A percentile compares a stretch with the other conserved stretches of the same genome.
Conservation (phyloP, 768 basidiomycete genomes). For the Suillus sp. region DNA sequence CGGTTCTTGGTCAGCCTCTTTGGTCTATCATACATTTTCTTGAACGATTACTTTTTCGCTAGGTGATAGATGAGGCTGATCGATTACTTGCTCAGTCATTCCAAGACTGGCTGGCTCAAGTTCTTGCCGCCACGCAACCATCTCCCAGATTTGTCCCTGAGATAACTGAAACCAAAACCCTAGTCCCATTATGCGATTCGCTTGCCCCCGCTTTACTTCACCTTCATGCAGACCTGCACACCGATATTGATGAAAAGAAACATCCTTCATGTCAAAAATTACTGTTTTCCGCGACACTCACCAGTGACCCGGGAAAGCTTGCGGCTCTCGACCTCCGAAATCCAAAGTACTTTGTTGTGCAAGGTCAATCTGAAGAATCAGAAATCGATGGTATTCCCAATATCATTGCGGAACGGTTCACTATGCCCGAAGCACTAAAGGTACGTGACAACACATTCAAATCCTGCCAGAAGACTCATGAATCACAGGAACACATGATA, state of each 20-base stretch:
- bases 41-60: background rate
- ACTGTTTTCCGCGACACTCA: slow-evolving; percentile 94
- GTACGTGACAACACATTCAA: slow-evolving; percentile 43
- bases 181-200: slow-evolving; percentile 37
- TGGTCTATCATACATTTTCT: background rate
- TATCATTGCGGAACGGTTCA: slow-evolving; percentile 72
- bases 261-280: slow-evolving; percentile 86
- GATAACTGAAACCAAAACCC: slow-evolving; percentile 5
- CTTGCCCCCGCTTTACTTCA: slow-evolving; percentile 62
- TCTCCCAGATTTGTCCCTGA: slow-evolving; percentile 25
- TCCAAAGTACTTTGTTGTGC: slow-evolving; percentile 89
- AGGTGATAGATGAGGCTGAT: slow-evolving; percentile 99
- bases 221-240: slow-evolving; percentile 31
- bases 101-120: slow-evolving; percentile 90
- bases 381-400: slow-evolving; percentile 46
- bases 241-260: slow-evolving; percentile 59
- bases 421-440: slow-evolving; percentile 76
- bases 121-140: slow-evolving; percentile 72
- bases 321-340: slow-evolving; percentile 74
- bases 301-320: slow-evolving; percentile 91
- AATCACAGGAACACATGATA: slow-evolving; percentile 79
- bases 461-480: slow-evolving; percentile 4
- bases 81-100: slow-evolving; percentile 94
- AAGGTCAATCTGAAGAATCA: slow-evolving; percentile 43
- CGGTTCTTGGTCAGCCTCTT: slow-evolving; percentile 79